Base-by-base conservation (phyloP, 352 stramenopile species). In the Phytopythium boreale region DNA sequence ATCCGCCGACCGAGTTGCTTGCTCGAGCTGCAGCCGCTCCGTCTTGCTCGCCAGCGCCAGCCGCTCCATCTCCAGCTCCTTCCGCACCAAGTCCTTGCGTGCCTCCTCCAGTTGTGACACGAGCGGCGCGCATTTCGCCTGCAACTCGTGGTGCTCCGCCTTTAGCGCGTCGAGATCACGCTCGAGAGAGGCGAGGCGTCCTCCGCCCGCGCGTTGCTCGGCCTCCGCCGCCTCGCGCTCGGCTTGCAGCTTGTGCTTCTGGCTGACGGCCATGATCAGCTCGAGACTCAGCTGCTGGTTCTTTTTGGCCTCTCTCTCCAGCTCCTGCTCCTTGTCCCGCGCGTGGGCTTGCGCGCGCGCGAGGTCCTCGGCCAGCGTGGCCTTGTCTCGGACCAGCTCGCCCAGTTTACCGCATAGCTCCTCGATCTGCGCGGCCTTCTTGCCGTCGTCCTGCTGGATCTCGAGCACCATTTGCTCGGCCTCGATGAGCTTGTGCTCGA, bases 261-360 rank as follows among this genome's bases (percentile, higher is more conserved):
- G 80, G 60, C 89, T 92, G 17, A 92, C 78, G 4, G 84, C 63
- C 15, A 89, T 71, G 9, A 92, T 76, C 14, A 92, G 57, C 59
- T 90, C 83, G 14, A 90, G 66, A 66, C 79, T 88, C 2, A 92
- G 71, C 50, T 92, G 79, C 49, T 92, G 79, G 36, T 82, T 87
- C 63, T 87, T 90, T 59, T 83, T 84, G 2, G 41, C 62, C n/a
- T 90, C 76, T 8, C 69, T 55, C 6, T 76, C 59, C 6, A 69
- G 58, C 31, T 59, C 51, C 19, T 66, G 61, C n/a, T 86, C 77
- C 2, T 76, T 31, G 46, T 71, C 51, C 24, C 72, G 56, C 10
- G 62, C 62, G 22, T 77, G 67, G 7, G 73, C 69, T 36, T 87
- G 75, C n/a, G 84, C 56, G 29, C 75, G 59, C 9, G 60, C 56